These are phyloP conservation scores for Straminergon stramineum DNA, from an alignment of 225 moss, liverwort and hornwort genomes.

Conservation along the genomic window DNA sequence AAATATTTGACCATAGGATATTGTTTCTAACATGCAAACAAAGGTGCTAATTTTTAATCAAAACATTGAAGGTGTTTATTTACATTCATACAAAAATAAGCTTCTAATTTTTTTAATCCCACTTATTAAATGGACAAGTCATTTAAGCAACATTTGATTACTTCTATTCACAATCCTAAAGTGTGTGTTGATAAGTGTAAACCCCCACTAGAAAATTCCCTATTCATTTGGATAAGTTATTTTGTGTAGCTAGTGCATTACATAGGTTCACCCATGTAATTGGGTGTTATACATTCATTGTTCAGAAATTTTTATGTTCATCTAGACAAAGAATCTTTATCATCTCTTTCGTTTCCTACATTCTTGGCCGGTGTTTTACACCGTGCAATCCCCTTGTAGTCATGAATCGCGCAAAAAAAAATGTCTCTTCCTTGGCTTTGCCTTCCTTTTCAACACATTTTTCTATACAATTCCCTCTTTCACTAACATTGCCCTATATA, in stretches of 20 bases:
- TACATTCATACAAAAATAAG: not conserved
- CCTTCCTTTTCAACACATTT: not conserved
- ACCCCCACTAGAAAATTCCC: rapidly evolving
- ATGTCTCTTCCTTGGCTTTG: rapidly evolving
- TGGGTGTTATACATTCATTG: no score
- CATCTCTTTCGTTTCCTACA: no score
- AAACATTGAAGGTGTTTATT: not conserved
- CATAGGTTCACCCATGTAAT: rapidly evolving
- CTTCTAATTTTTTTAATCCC: not conserved
- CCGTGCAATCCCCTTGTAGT: rapidly evolving
- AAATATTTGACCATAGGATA: not conserved
- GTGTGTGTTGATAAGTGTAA: not conserved
- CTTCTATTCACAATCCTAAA: not conserved
- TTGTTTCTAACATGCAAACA: not conserved
- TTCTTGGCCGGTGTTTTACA: rapidly evolving
- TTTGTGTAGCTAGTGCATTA: no score
- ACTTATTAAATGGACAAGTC: not conserved
- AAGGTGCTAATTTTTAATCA: not conserved
- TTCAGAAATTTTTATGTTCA: no score
- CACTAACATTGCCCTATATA: not conserved
- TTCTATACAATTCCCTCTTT: not conserved
- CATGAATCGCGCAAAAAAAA: rapidly evolving
- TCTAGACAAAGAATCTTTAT: no score
- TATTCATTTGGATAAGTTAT: no score
- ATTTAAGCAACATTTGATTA: not conserved